These are phyloP conservation scores for Puccinia sorghi DNA, from an alignment of 1,284 basidiomycete species.

Conservation along the genomic window DNA sequence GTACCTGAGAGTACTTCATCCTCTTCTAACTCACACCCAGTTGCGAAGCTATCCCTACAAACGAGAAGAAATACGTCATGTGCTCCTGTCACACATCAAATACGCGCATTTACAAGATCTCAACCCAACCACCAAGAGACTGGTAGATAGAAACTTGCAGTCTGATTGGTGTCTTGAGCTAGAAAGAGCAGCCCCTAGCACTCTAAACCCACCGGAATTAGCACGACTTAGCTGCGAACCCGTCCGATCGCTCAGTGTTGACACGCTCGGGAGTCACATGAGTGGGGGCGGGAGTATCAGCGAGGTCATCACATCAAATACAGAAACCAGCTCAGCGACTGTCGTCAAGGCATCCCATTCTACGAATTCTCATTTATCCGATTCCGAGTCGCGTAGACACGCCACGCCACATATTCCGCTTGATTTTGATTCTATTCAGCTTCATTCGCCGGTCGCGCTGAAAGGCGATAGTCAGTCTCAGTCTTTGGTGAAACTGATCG, in stretches of 20 bases:
- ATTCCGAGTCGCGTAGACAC: not conserved
- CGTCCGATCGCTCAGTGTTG: slow-evolving; percentile 23
- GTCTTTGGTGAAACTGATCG: not conserved
- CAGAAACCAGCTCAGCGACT: not conserved
- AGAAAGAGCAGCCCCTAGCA: not conserved
- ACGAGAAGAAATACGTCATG: slow-evolving; percentile 78
- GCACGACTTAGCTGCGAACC: slow-evolving; percentile 8
- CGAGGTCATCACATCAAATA: slow-evolving; percentile 25
- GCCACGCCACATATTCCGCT: not conserved
- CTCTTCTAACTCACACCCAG: slow-evolving; percentile 91
- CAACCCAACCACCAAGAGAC: slow-evolving; percentile 78
- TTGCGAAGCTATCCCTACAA: slow-evolving; percentile 82
- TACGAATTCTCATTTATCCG: not conserved
- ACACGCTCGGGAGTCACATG: slow-evolving; percentile 28
- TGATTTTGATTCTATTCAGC: not conserved
- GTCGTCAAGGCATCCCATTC: not conserved
- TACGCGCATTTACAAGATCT: slow-evolving; percentile 77
- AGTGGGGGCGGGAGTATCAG: slow-evolving; percentile 24
- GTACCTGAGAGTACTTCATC: slow-evolving; percentile 92
- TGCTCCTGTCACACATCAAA: slow-evolving; percentile 75
- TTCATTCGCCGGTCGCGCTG: not conserved
- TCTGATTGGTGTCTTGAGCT: slow-evolving; percentile 75
- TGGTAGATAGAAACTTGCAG: slow-evolving; percentile 85
- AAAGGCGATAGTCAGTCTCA: not conserved
- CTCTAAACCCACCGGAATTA: not conserved